phyloP scores from a whole-genome alignment of 2,329 filamentous ascomycete genomes.

The Exophiala calicioides region DNA sequence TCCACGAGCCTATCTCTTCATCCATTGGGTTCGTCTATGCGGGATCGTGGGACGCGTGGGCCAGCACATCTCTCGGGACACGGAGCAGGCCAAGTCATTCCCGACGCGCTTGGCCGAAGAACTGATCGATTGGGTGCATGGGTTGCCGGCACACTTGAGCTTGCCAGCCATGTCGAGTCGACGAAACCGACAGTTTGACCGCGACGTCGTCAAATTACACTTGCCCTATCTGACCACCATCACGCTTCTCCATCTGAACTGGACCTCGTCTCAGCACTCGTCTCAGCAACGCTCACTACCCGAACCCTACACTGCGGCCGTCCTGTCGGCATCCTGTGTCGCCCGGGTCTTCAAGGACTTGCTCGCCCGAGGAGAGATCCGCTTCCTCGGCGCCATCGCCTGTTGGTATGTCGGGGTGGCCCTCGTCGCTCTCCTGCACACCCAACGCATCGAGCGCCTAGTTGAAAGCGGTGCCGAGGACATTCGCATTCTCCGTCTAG shows the following conservation, averaged over 20 bases:
- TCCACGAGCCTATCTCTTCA: conserved; percentile 43
- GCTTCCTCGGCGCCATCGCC: conserved; percentile 47
- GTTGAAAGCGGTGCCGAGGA: conserved; percentile 38
- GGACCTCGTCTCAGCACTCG: too few relatives aligned
- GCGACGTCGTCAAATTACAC: conserved; percentile 46
- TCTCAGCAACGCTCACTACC: too few relatives aligned
- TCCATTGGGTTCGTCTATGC: conserved; percentile 47
- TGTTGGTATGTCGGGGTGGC: conserved; percentile 49
- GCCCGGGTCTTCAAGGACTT: conserved; percentile 44
- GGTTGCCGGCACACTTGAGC: conserved; percentile 37
- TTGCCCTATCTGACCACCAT: conserved; percentile 47
- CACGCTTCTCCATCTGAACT: conserved; percentile 43
- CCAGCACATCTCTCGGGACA: conserved; percentile 40
- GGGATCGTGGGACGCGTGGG: conserved; percentile 44
- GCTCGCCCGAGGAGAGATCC: conserved; percentile 40
- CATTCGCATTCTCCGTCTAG: conserved; percentile 37
- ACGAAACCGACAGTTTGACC: conserved; percentile 37
- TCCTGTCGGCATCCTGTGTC: conserved; percentile 43
- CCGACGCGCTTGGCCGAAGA: conserved; percentile 37
- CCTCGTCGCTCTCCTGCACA: conserved; percentile 45
- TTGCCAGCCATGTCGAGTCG: conserved; percentile 36
- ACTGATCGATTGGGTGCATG: conserved; percentile 39
- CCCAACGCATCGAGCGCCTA: conserved; percentile 37
- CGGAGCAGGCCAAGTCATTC: conserved; percentile 24
- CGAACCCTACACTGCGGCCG: conserved; percentile 40